Evolutionary conservation across 805 yeast genomes (phyloP).

Genomic region (Ogataea corticis): DNA sequence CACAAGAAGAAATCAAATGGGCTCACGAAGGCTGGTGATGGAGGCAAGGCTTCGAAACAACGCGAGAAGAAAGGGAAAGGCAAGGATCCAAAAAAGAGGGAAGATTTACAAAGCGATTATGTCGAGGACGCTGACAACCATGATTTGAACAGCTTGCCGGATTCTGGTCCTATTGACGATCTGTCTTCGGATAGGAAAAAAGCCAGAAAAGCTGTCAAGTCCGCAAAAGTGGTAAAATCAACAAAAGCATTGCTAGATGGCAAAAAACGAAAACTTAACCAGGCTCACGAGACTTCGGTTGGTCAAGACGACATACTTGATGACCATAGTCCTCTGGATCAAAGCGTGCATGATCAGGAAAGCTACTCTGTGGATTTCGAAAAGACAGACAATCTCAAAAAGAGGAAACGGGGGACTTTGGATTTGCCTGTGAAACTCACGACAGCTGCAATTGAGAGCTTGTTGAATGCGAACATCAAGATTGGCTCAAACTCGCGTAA

Average conservation of each 20-base stretch:
- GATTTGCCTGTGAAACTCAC: slow-evolving; percentile 24
- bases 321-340: neutral
- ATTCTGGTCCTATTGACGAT: neutral
- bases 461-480: slow-evolving; percentile 27
- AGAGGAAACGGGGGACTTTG: slow-evolving; percentile 17
- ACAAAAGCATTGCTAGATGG: neutral
- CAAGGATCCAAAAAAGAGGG: slow-evolving; percentile 5
- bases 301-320: neutral
- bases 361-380: neutral
- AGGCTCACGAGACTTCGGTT: slow-evolving; percentile 1
- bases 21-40: neutral
- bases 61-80: neutral
- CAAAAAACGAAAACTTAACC: slow-evolving; percentile 5
- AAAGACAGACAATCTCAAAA: slow-evolving; percentile 14
- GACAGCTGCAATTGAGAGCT: slow-evolving; percentile 20
- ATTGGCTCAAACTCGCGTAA: slow-evolving; percentile 27
- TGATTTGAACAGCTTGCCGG: neutral
- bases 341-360: neutral
- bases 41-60: neutral
- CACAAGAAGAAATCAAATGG: slow-evolving; percentile 1
- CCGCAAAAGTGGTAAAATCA: slow-evolving; percentile 3
- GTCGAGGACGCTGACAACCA: slow-evolving; percentile 4
- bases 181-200: slow-evolving; percentile 1
- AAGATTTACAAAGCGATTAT: slow-evolving; percentile 11
- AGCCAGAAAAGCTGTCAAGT: slow-evolving; percentile 8